These are phyloP conservation scores for Agaricus subrufescens DNA, from an alignment of 768 basidiomycete species.

Conservation along the genomic window DNA sequence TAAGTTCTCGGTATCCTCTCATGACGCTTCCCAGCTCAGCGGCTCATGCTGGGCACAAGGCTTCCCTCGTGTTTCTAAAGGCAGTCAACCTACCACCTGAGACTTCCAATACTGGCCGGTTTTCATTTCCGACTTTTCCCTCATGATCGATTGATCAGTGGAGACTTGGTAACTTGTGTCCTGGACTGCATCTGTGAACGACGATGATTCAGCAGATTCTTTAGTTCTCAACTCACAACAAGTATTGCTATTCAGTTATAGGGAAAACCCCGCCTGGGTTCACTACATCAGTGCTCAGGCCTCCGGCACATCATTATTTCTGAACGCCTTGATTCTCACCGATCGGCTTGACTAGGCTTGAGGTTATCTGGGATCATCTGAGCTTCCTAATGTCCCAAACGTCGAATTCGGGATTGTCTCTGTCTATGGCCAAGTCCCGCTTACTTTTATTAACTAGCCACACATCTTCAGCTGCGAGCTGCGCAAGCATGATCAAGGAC, in stretches of 20 bases:
- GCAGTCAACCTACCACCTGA: not conserved
- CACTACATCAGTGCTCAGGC: too few species aligned
- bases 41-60: constrained; percentile 5
- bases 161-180: not conserved
- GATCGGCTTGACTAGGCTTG: too few species aligned
- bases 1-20: not conserved
- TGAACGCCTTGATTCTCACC: too few species aligned
- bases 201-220: not conserved
- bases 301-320: too few species aligned
- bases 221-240: too few species aligned
- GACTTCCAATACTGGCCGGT: constrained; percentile 3
- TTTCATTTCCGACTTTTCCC: constrained; percentile 8
- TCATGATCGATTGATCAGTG: not conserved
- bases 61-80: not conserved
- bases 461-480: not conserved
- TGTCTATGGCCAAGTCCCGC: not conserved
- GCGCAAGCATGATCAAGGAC: not conserved
- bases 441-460: not conserved
- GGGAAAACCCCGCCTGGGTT: too few species aligned
- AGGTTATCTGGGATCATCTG: too few species aligned
- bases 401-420: too few species aligned
- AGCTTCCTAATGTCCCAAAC: too few species aligned
- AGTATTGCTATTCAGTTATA: too few species aligned
- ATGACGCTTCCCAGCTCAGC: not conserved
- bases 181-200: not conserved